phyloP scores from a whole-genome alignment of 1,284 basidiomycete genomes.

The Moesziomyces sp. region DNA sequence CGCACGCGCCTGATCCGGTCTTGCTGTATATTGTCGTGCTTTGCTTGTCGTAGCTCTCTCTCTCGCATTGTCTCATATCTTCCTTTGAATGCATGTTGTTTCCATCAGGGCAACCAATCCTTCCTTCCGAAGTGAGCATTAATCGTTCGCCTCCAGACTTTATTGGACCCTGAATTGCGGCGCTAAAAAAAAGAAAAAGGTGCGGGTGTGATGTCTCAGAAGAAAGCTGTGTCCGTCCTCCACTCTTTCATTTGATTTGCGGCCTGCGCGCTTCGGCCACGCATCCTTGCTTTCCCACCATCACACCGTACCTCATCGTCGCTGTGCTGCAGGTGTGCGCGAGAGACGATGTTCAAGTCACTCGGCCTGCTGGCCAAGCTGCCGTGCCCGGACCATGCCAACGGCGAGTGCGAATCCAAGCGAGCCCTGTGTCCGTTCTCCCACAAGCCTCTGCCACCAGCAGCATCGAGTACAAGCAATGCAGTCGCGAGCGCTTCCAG shows the following conservation, averaged over 20 bases:
- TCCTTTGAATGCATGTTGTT: no score
- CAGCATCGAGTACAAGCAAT: background rate
- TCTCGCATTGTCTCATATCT: no score
- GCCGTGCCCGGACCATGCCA: constrained; percentile 53
- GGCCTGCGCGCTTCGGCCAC: background rate
- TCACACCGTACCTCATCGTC: background rate
- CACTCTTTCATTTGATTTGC: no score
- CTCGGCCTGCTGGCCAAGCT: constrained; percentile 50
- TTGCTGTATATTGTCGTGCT: no score
- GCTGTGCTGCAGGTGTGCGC: background rate
- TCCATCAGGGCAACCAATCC: no score
- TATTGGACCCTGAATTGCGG: background rate
- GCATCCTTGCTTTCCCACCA: background rate
- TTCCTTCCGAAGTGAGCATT: no score
- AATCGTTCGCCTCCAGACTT: no score
- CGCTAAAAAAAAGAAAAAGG: no score
- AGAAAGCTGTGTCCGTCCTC: background rate
- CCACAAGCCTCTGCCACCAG: constrained; percentile 22
- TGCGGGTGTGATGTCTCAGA: background rate
- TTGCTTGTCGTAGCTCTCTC: no score
- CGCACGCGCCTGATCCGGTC: constrained; percentile 15
- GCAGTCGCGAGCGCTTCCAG: background rate
- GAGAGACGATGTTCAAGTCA: constrained; percentile 49
- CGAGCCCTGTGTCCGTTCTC: constrained; percentile 51
- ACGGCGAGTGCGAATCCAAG: constrained; percentile 42